Evolutionary conservation across 345 rosid genomes (phyloP), one percentile per base, ranked within the genome.

Genomic region (Geranium brycei): DNA sequence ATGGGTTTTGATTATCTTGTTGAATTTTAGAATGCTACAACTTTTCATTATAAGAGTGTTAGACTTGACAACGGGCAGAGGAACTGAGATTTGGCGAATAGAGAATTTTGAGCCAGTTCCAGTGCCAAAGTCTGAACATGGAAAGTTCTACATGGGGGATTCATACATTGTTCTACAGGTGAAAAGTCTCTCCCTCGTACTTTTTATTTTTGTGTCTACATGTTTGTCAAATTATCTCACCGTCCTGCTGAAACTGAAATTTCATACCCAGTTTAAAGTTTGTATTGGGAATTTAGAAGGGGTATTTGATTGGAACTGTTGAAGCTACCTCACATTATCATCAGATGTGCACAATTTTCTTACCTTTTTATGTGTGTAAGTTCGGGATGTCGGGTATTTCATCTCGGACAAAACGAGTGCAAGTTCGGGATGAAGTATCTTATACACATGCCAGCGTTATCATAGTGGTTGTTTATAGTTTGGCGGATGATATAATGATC

Each of bases 141-240:
- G 99, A 70, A 95, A 95, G 73, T 95, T 95, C 81, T 91, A 88
- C 75, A 81, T 80, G 83, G 99, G 99, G 31, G 99, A 95, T 82
- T 79, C 81, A 38, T 95, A 95, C 83, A 87, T 95, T 69, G 77
- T 95, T 59, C 84, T 95, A 77, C 96, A 91, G 97, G 99, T 93
- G 62, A 19, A 51, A 31, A 28, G 23, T 40, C 14, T 55, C 57
- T 15, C 10, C 28, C 28, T 15, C 35, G 28, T 23, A 23, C 28
- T 38, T 38, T 38, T 5, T 38, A 38, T 38, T 38, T 38, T 38
- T 38, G 47, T 38, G 11, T 38, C 47, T 38, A 38, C 47, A 38
- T 38, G 6, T 38, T 38, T 47, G 53, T 47, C 53, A 8, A 47
- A 6, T 6, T 0, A 35, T 35, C 41, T 3, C 6, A 32, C 41